These are phyloP conservation scores for Sporothrix phasma DNA, from an alignment of 2,329 filamentous ascomycete species.

Conservation along the genomic window DNA sequence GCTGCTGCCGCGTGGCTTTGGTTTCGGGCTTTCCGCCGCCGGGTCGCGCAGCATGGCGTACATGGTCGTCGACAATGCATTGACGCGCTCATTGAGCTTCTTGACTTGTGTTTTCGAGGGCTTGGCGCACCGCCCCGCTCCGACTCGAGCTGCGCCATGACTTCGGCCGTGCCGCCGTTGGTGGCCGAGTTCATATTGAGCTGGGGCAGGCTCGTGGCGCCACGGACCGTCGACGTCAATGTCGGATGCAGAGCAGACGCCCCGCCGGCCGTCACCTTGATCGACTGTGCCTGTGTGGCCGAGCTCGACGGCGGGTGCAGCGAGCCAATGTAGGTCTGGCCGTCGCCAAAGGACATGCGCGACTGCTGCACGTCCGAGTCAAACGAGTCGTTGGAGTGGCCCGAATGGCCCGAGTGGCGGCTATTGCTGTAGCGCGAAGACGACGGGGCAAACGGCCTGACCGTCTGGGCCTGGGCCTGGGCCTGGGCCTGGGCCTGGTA, in stretches of 20 bases:
- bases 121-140: constrained; percentile 47
- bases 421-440: constrained; percentile 29
- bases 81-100: constrained; percentile 41
- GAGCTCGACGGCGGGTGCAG: constrained; percentile 30
- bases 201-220: constrained; percentile 35
- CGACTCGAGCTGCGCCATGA: constrained; percentile 43
- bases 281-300: constrained; percentile 23
- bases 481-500: constrained; percentile 24
- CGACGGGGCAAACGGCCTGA: constrained; percentile 19
- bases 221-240: constrained; percentile 40
- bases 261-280: not conserved
- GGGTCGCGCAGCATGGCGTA: constrained; percentile 28
- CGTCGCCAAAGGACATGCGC: constrained; percentile 37
- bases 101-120: constrained; percentile 48
- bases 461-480: constrained; percentile 20
- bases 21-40: constrained; percentile 25
- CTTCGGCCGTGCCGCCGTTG: constrained; percentile 36
- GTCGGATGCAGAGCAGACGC: constrained; percentile 29
- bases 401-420: constrained; percentile 30
- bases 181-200: constrained; percentile 10
- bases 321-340: constrained; percentile 36
- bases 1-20: constrained; percentile 21
- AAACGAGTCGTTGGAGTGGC: constrained; percentile 19
- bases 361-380: constrained; percentile 26
- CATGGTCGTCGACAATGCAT: constrained; percentile 35